Conservation (phyloP, 192 early-diverging fungal species). For the Diversispora epigaea region DNA sequence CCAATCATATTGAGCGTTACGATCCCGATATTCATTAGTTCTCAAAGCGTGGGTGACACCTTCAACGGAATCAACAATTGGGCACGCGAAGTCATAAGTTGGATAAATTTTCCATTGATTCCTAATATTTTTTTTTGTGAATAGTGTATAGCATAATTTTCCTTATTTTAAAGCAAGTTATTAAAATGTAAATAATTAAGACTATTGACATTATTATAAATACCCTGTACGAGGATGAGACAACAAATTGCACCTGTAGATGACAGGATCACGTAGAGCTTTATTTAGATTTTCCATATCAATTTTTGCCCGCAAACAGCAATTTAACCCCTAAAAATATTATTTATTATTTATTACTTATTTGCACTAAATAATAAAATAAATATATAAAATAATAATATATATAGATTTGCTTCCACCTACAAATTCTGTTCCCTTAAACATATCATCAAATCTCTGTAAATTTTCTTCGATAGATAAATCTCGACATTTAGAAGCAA, state of each 20-base stretch:
- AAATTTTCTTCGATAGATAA: constrained; percentile 89
- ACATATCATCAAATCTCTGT: constrained; percentile 90
- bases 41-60: constrained; percentile 98
- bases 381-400: not conserved
- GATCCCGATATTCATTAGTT: constrained; percentile 97
- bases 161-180: not conserved
- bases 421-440: constrained; percentile 75
- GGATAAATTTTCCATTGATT: constrained; percentile 96
- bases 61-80: constrained; percentile 92
- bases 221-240: constrained; percentile 90
- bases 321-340: constrained; percentile 62
- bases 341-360: too few species aligned
- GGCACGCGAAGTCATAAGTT: constrained; percentile 98
- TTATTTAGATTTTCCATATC: constrained; percentile 83
- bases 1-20: constrained; percentile 97
- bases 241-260: constrained; percentile 89
- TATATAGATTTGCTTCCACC: constrained; percentile 10
- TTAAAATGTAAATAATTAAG: not conserved
- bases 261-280: constrained; percentile 93
- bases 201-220: not conserved
- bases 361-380: not conserved
- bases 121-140: constrained; percentile 12
- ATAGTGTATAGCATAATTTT: not conserved
- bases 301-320: constrained; percentile 96
- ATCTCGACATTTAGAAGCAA: constrained; percentile 82